These are phyloP conservation scores for Neobulgaria alba DNA, from an alignment of 2,329 filamentous ascomycete genomes.

Conservation along the genomic window DNA sequence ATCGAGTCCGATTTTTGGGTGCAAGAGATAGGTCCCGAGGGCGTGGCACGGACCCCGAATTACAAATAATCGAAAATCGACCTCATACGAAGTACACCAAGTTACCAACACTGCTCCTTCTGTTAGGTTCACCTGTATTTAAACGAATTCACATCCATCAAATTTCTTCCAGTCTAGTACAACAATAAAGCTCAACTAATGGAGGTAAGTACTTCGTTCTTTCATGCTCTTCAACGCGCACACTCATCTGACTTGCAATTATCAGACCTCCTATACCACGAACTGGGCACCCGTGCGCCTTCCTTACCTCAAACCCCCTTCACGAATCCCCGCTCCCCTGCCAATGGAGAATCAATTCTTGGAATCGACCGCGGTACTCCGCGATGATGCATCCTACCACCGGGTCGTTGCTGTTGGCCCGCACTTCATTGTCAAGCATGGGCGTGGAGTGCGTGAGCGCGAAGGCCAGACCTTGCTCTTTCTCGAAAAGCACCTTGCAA, in stretches of 20 bases:
- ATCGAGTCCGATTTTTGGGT: too few relatives aligned
- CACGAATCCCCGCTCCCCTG: slow-evolving; percentile 4
- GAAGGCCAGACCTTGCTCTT: slow-evolving; percentile 4
- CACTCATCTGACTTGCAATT: neutral
- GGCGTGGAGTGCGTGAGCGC: slow-evolving; percentile 4
- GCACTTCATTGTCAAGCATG: slow-evolving; percentile 3
- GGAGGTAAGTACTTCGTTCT: too few relatives aligned
- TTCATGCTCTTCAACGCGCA: too few relatives aligned
- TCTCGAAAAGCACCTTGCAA: slow-evolving; percentile 4
- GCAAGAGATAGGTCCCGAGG: too few relatives aligned
- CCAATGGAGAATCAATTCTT: slow-evolving; percentile 3
- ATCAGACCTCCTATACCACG: slow-evolving; percentile 1
- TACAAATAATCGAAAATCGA: too few relatives aligned
- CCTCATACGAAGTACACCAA: too few relatives aligned
- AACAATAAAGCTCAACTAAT: too few relatives aligned
- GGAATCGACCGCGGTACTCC: slow-evolving; percentile 1
- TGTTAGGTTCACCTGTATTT: too few relatives aligned
- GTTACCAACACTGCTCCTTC: too few relatives aligned
- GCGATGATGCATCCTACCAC: slow-evolving; percentile 2
- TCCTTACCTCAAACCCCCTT: slow-evolving; percentile 5
- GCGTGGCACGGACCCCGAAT: too few relatives aligned
- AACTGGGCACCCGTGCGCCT: slow-evolving; percentile 4
- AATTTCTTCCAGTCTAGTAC: too few relatives aligned
- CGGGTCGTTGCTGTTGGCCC: slow-evolving; percentile 1
- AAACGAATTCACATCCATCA: too few relatives aligned